A percentile compares a stretch with the other conserved stretches of the same genome.
Evolutionary conservation across 2,329 filamentous ascomycete species (phyloP).

Genomic region (Akanthomyces lecanii): DNA sequence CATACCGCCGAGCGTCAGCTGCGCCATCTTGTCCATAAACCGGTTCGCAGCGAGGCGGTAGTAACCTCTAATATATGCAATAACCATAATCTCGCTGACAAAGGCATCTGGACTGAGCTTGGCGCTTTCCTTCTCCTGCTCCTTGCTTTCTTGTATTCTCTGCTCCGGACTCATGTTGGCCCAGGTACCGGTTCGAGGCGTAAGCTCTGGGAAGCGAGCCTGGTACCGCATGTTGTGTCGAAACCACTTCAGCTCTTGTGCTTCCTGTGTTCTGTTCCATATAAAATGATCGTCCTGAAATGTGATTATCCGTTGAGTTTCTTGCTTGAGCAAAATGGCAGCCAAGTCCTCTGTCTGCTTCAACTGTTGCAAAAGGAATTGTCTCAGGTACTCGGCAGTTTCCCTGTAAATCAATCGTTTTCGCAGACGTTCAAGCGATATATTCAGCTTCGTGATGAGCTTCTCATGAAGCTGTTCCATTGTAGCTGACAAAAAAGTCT

Average conservation of each 20-base stretch:
- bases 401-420: slow-evolving; percentile 48
- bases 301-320: slow-evolving; percentile 54
- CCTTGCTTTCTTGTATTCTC: slow-evolving; percentile 38
- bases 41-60: slow-evolving; percentile 63
- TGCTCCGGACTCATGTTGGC: slow-evolving; percentile 47
- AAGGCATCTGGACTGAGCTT: slow-evolving; percentile 57
- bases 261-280: slow-evolving; percentile 43
- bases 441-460: slow-evolving; percentile 43
- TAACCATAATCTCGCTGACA: slow-evolving; percentile 55
- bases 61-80: slow-evolving; percentile 62
- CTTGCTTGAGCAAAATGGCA: slow-evolving; percentile 45
- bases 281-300: slow-evolving; percentile 48
- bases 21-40: slow-evolving; percentile 54
- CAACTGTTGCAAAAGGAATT: slow-evolving; percentile 41
- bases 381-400: slow-evolving; percentile 38
- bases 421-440: slow-evolving; percentile 43
- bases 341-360: slow-evolving; percentile 36
- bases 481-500: slow-evolving; percentile 44
- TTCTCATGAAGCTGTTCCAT: slow-evolving; percentile 44
- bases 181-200: slow-evolving; percentile 34
- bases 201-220: slow-evolving; percentile 31
- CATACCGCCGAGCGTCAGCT: slow-evolving; percentile 46
- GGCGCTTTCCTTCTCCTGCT: slow-evolving; percentile 37
- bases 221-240: slow-evolving; percentile 48
- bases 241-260: slow-evolving; percentile 41